Evolutionary conservation across 176 grass and related monocot species (phyloP).

Genomic region (Areca catechu): DNA sequence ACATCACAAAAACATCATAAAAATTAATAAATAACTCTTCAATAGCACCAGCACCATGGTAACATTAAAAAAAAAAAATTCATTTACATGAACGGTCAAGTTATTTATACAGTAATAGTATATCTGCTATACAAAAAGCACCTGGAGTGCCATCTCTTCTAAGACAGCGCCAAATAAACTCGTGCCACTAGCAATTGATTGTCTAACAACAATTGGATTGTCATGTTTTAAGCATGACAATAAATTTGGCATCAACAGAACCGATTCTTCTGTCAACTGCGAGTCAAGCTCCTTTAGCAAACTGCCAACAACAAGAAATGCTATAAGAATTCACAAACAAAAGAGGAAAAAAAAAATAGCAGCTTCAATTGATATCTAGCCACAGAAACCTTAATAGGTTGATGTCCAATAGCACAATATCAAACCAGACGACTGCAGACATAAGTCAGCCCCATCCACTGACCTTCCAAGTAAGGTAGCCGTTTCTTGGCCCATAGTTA

Average conservation of each 20-base stretch:
- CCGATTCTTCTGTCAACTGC: conserved; percentile 69
- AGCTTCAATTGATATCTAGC: too few relatives aligned
- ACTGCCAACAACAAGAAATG: conserved; percentile 37
- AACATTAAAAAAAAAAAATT: conserved; percentile 33
- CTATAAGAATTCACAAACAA: neutral
- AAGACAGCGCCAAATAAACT: conserved; percentile 97
- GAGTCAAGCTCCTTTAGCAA: conserved; percentile 65
- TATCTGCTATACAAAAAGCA: conserved; percentile 45
- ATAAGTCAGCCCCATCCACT: too few relatives aligned
- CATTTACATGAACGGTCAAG: conserved; percentile 51
- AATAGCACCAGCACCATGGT: conserved; percentile 4
- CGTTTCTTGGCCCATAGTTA: too few relatives aligned
- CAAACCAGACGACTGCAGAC: too few relatives aligned
- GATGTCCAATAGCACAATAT: too few relatives aligned
- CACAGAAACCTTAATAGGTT: too few relatives aligned
- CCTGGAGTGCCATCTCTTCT: conserved; percentile 99
- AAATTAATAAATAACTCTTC: neutral
- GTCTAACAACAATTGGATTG: conserved; percentile 65
- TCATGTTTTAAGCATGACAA: conserved; percentile 78
- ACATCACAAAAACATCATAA: neutral
- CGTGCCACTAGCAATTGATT: conserved; percentile 97
- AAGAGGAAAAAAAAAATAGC: too few relatives aligned
- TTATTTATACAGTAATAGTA: conserved; percentile 48
- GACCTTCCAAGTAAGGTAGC: too few relatives aligned
- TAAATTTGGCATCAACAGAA: conserved; percentile 91